phyloP scores from a whole-genome alignment of 108 stramenopile species.

The Parmales sp. region DNA sequence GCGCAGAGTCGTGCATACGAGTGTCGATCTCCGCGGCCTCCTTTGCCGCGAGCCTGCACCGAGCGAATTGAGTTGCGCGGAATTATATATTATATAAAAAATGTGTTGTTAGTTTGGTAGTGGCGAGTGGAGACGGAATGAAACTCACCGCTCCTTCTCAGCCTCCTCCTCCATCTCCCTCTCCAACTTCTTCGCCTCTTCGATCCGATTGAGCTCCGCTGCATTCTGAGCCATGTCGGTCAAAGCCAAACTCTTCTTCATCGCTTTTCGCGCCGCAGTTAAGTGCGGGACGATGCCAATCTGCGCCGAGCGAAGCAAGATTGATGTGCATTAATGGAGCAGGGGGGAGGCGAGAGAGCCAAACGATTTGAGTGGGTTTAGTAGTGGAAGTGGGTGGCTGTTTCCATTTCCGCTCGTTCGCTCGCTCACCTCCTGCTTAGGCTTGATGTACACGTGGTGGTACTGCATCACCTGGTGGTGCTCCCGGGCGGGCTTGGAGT shows the following conservation, averaged over 20 bases:
- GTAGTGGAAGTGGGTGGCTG: too few relatives aligned
- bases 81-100: too few relatives aligned
- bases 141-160: background rate
- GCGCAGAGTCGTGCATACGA: background rate
- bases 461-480: slow-evolving; percentile 9
- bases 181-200: slow-evolving; percentile 3
- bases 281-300: slow-evolving; percentile 4
- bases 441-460: slow-evolving; percentile 5
- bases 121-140: too few relatives aligned
- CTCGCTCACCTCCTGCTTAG: background rate
- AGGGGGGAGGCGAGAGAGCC: too few relatives aligned
- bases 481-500: slow-evolving; percentile 4
- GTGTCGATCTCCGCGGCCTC: background rate
- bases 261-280: background rate
- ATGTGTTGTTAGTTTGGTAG: too few relatives aligned
- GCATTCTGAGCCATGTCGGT: slow-evolving; percentile 8
- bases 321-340: too few relatives aligned
- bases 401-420: too few relatives aligned
- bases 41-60: background rate
- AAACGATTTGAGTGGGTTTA: too few relatives aligned
- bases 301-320: too few relatives aligned
- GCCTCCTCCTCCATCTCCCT: background rate
- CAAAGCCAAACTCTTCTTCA: background rate
- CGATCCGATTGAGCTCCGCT: background rate
- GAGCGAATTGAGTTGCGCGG: too few relatives aligned